phyloP scores from a whole-genome alignment of 495 filamentous ascomycete genomes.

The Aspergillus sclerotiicarbonarius region DNA sequence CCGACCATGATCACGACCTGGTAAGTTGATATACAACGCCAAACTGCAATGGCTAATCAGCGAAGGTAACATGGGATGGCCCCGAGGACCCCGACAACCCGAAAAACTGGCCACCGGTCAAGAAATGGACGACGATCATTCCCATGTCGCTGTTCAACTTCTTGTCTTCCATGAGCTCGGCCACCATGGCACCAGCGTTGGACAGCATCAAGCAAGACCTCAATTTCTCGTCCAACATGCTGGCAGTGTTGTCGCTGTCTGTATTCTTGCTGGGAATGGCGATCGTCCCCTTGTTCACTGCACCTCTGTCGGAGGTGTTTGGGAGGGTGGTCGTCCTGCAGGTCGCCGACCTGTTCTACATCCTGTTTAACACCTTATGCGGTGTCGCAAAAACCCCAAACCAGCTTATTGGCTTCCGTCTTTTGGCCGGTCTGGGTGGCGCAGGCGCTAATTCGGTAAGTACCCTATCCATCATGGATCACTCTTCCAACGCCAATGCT shows the following conservation, averaged over 20 bases:
- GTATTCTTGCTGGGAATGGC: slow-evolving; percentile 49
- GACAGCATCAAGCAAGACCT: slow-evolving; percentile 52
- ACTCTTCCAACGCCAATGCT: background rate
- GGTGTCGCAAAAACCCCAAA: slow-evolving; percentile 46
- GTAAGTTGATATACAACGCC: background rate
- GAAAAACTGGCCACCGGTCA: slow-evolving; percentile 5
- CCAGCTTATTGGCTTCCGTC: slow-evolving; percentile 50
- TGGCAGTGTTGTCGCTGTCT: slow-evolving; percentile 50
- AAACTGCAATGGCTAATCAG: background rate
- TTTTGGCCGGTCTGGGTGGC: slow-evolving; percentile 49
- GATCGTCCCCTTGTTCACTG: slow-evolving; percentile 51
- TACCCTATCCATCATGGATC: background rate
- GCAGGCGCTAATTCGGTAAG: slow-evolving; percentile 36
- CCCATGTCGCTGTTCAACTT: slow-evolving; percentile 17
- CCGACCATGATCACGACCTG: background rate
- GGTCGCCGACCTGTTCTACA: slow-evolving; percentile 48
- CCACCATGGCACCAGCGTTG: slow-evolving; percentile 66
- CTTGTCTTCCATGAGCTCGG: slow-evolving; percentile 49
- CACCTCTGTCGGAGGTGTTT: slow-evolving; percentile 60
- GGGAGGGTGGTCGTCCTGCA: slow-evolving; percentile 54
- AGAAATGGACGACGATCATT: slow-evolving; percentile 6
- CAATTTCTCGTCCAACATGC: slow-evolving; percentile 43
- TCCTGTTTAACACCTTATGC: slow-evolving; percentile 54
- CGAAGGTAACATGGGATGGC: slow-evolving; percentile 9
- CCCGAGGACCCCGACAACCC: slow-evolving; percentile 11